Percentiles rank a stretch among this genome's conserved stretches.
phyloP scores from a whole-genome alignment of 148 eudicot genomes.

The Camellia granthamiana region DNA sequence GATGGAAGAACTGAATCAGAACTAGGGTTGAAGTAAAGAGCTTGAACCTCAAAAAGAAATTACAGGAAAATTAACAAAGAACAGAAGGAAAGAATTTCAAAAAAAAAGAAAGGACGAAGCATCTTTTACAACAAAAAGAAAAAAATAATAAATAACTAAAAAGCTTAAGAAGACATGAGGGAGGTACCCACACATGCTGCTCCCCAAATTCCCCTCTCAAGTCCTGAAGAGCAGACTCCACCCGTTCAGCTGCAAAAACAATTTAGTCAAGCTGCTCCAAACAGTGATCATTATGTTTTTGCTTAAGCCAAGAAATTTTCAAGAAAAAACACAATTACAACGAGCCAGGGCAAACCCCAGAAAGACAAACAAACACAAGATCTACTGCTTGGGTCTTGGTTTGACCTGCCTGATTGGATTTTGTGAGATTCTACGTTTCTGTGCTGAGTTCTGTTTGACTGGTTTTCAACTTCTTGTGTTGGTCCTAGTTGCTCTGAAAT shows the following conservation, averaged over 20 bases:
- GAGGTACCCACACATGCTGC: slow-evolving; percentile 98
- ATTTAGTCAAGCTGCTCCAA: too few relatives aligned
- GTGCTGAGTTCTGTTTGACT: too few relatives aligned
- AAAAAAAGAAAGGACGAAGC: slow-evolving; percentile 11
- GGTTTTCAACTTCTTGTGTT: too few relatives aligned
- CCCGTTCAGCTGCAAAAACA: slow-evolving; percentile 61
- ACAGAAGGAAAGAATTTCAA: slow-evolving; percentile 4
- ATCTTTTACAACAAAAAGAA: neutral
- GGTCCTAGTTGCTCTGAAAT: too few relatives aligned
- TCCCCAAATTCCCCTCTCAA: slow-evolving; percentile 71
- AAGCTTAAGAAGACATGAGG: slow-evolving; percentile 26
- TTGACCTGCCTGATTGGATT: too few relatives aligned
- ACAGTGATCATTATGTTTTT: too few relatives aligned
- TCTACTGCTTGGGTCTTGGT: too few relatives aligned
- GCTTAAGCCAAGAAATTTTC: too few relatives aligned
- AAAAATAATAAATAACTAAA: neutral
- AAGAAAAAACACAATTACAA: too few relatives aligned
- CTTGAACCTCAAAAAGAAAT: neutral
- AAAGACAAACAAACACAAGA: too few relatives aligned
- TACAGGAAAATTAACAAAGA: neutral
- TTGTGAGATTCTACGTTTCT: too few relatives aligned
- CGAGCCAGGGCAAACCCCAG: too few relatives aligned
- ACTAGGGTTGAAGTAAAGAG: neutral
- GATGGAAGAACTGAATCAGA: slow-evolving; percentile 4
- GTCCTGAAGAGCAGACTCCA: slow-evolving; percentile 63